phyloP scores from a whole-genome alignment of 2,329 filamentous ascomycete genomes.

The Pseudopithomyces maydicus region DNA sequence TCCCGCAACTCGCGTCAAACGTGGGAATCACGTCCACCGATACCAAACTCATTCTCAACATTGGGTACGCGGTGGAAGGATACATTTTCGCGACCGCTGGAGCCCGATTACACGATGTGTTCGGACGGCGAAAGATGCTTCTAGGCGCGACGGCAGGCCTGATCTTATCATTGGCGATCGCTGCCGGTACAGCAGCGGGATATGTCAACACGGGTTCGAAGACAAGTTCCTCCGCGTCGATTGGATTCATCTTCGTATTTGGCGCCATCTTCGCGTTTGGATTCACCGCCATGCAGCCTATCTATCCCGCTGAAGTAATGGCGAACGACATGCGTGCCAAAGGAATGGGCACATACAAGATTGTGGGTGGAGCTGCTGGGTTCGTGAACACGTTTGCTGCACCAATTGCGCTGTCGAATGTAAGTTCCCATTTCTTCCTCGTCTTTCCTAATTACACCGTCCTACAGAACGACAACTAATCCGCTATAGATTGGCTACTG shows the following conservation, averaged over 20 bases:
- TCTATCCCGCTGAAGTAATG: slow-evolving; percentile 41
- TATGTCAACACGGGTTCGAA: slow-evolving; percentile 27
- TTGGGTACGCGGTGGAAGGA: slow-evolving; percentile 40
- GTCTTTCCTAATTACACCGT: not conserved
- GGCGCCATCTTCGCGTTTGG: slow-evolving; percentile 38
- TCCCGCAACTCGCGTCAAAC: slow-evolving; percentile 38
- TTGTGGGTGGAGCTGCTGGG: slow-evolving; percentile 22
- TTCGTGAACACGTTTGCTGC: slow-evolving; percentile 28
- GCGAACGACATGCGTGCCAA: slow-evolving; percentile 41
- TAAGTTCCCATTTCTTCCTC: slow-evolving; percentile 23
- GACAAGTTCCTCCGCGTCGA: slow-evolving; percentile 24
- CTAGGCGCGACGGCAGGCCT: slow-evolving; percentile 30
- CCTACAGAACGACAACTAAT: slow-evolving; percentile 5
- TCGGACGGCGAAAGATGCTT: slow-evolving; percentile 36
- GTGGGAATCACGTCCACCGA: slow-evolving; percentile 39
- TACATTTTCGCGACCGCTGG: slow-evolving; percentile 39
- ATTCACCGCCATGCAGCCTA: slow-evolving; percentile 39
- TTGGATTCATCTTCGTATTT: slow-evolving; percentile 41
- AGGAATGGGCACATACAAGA: slow-evolving; percentile 27
- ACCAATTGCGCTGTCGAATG: slow-evolving; percentile 55
- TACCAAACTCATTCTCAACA: slow-evolving; percentile 44
- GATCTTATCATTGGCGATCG: slow-evolving; percentile 25
- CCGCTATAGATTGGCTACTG: slow-evolving; percentile 24
- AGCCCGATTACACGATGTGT: slow-evolving; percentile 33
- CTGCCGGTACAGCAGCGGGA: slow-evolving; percentile 30